Base-by-base conservation (phyloP, 2,329 filamentous ascomycete species). In the Penicillium janthinellum region DNA sequence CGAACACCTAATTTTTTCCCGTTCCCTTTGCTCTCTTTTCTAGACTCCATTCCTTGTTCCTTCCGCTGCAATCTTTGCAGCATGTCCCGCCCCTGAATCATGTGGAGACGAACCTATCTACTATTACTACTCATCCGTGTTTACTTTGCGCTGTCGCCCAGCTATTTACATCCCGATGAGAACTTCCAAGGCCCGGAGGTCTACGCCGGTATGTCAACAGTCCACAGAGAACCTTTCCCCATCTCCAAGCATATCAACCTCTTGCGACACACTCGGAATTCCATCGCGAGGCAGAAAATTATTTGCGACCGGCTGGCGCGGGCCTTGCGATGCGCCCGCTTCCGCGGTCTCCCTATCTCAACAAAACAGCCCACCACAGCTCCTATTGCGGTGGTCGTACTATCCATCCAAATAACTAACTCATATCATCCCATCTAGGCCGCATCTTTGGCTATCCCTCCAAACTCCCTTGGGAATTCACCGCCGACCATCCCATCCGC, bases 141-240 rank as follows among this genome's bases (percentile, higher is more conserved):
- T 72, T 98, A 94, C 85, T 94, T 98, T 76, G 94, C 95, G 61
- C 81, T 98, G 65, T 93, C 90, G 64, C 91, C 95, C 60, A 98
- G 94, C 82, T 99, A 99, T 77, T 86, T 99, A 49, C 95, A 99
- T 77, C 95, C 95, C 5, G 95, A 99, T 80, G 95, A 99, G 83
- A 95, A 98, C 82, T 99, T 99, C 72, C 95, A 99, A 80, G 95
- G 95, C 38, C 95, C 95, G 15, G 95, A 99, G 81, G 89, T 98
- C 65, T 95, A 98, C 72, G 93, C 94, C 72, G 94, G 94, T 97
- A 86, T 68, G 88, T 80, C 52, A 44, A 45, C 53, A 53, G 28
- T 49, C 51, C 37, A 17, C 15, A 17, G 22, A 42, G 15, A 11
- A 28, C n/a, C 6, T 28, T 10, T 25, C 2, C 2, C 12, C 4